A percentile compares a stretch with the other conserved stretches of the same genome.
Conservation (phyloP, 2,329 filamentous ascomycete genomes). For the Calonectria pseudoreteaudii region DNA sequence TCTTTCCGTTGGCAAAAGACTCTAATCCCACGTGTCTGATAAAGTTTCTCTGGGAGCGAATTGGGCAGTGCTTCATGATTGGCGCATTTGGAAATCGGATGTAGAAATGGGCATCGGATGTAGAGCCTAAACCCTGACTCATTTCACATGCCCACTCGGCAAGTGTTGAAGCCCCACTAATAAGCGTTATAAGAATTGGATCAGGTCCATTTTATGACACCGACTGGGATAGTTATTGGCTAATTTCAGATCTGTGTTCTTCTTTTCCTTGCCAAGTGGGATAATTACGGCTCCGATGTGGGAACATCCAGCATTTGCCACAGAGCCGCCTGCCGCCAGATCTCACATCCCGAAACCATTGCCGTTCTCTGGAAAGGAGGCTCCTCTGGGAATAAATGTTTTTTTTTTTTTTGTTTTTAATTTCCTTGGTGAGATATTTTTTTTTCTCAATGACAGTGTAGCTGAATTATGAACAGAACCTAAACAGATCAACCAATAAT, state of each 20-base stretch:
- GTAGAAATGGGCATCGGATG: background rate
- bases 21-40: background rate
- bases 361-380: background rate
- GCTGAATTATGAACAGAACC: background rate
- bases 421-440: background rate
- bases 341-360: background rate
- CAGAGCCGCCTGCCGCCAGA: background rate
- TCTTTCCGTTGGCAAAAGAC: background rate
- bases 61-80: background rate
- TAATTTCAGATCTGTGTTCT: background rate
- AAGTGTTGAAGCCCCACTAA: background rate
- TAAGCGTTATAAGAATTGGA: background rate
- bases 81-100: background rate
- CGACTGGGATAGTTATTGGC: background rate
- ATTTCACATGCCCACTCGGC: background rate
- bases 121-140: background rate
- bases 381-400: background rate
- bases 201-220: background rate
- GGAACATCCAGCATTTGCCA: background rate
- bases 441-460: background rate
- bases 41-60: background rate
- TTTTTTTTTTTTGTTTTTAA: too few relatives aligned
- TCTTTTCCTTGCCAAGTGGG: background rate
- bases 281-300: background rate
- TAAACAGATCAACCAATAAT: background rate